These are phyloP conservation scores for Metarhizium rileyi DNA, from an alignment of 2,329 filamentous ascomycete genomes.

Conservation along the genomic window DNA sequence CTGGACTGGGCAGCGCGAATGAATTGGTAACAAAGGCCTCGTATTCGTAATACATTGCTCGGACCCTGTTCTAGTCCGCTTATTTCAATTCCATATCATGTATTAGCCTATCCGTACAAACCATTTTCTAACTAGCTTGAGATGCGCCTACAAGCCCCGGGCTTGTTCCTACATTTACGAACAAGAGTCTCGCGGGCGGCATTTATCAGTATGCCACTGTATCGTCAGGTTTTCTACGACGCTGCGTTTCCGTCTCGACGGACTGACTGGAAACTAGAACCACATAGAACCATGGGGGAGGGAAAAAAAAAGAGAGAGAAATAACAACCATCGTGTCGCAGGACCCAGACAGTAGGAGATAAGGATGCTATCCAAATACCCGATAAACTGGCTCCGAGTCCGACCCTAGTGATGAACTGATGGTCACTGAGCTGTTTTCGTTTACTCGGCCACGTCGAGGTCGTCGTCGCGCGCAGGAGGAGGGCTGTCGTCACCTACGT, in stretches of 20 bases:
- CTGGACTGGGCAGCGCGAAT: too few relatives aligned
- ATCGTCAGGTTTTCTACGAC: constrained; percentile 13
- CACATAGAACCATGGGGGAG: constrained; percentile 10
- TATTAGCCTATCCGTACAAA: constrained; percentile 7
- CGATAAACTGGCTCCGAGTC: constrained; percentile 3
- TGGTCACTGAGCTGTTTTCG: neutral
- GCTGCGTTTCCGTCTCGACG: constrained; percentile 12
- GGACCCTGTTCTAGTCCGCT: neutral
- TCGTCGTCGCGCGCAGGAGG: constrained; percentile 75
- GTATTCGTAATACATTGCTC: neutral
- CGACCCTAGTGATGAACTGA: neutral
- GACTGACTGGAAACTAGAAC: constrained; percentile 13
- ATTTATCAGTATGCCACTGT: constrained; percentile 4
- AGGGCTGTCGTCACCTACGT: constrained; percentile 50
- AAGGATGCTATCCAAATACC: constrained; percentile 1
- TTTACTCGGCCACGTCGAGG: constrained; percentile 81
- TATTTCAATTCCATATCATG: neutral
- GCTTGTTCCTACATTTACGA: constrained; percentile 1
- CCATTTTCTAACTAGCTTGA: constrained; percentile 5
- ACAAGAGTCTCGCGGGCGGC: neutral
- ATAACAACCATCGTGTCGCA: constrained; percentile 1
- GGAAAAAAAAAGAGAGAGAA: neutral
- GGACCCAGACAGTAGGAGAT: constrained; percentile 12
- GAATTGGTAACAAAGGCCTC: too few relatives aligned
- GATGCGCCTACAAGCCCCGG: constrained; percentile 5